phyloP scores from a whole-genome alignment of 2,329 filamentous ascomycete genomes.

The Stagonosporopsis tanaceti region DNA sequence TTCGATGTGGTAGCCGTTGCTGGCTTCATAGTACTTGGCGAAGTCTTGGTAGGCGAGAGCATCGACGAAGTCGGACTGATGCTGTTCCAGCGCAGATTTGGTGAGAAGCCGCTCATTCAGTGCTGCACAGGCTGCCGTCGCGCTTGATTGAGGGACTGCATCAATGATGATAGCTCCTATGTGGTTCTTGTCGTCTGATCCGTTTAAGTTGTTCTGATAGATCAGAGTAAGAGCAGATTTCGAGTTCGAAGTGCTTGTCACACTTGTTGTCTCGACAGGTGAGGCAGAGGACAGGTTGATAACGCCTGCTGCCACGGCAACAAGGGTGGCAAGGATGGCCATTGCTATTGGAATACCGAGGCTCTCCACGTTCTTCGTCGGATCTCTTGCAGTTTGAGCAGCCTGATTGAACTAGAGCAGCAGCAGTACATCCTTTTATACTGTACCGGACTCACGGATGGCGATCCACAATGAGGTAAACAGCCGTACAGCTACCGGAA shows the following conservation, averaged over 20 bases:
- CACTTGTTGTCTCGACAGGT: constrained; percentile 28
- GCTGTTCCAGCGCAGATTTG: constrained; percentile 50
- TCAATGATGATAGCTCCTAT: constrained; percentile 61
- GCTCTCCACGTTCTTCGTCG: background rate
- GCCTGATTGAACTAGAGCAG: constrained; percentile 12
- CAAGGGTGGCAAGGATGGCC: constrained; percentile 32
- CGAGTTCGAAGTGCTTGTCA: constrained; percentile 31
- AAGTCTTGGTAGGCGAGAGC: constrained; percentile 58
- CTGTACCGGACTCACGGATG: constrained; percentile 39
- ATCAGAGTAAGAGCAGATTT: constrained; percentile 59
- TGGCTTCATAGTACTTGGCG: constrained; percentile 47
- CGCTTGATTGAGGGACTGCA: constrained; percentile 49
- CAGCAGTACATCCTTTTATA: constrained; percentile 24
- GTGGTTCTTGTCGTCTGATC: constrained; percentile 62
- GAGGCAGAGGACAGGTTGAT: constrained; percentile 27
- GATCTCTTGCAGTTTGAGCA: background rate
- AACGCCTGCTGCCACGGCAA: constrained; percentile 32
- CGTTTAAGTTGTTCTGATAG: constrained; percentile 65
- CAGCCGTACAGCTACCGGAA: constrained; percentile 27
- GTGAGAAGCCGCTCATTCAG: constrained; percentile 60
- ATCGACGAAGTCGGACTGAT: constrained; percentile 56
- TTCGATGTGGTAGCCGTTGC: constrained; percentile 55
- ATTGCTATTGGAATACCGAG: constrained; percentile 15
- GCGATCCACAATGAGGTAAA: constrained; percentile 21
- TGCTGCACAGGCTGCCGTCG: constrained; percentile 54